These are phyloP conservation scores for Cyamopsis tetragonoloba DNA, from an alignment of 306 rosid species.

Conservation along the genomic window DNA sequence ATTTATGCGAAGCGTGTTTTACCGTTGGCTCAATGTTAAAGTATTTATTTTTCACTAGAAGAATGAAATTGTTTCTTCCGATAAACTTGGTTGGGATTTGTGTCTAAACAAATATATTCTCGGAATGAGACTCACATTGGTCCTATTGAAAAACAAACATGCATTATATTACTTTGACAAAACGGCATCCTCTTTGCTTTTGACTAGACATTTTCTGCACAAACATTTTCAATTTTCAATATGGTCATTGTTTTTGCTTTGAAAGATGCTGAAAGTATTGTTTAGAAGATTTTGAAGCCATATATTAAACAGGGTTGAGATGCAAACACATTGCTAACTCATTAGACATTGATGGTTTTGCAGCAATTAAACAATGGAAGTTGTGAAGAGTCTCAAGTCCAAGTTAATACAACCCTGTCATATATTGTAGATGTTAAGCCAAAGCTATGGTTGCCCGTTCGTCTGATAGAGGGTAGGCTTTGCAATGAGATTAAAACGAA, in stretches of 20 bases:
- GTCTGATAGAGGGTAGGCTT: conserved; percentile 71
- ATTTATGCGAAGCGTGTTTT: conserved; percentile 1
- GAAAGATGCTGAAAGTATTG: background rate
- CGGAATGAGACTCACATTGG: too few relatives aligned
- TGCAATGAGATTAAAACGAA: conserved; percentile 71
- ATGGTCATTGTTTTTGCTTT: conserved; percentile 1
- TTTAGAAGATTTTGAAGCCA: conserved; percentile 8
- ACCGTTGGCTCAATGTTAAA: too few relatives aligned
- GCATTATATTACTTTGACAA: background rate
- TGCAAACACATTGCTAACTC: conserved; percentile 9
- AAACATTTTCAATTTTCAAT: conserved; percentile 6
- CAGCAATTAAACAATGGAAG: conserved; percentile 43
- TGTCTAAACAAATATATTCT: too few relatives aligned
- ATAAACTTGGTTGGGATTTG: too few relatives aligned
- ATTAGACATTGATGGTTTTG: conserved; percentile 31
- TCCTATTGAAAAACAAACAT: too few relatives aligned
- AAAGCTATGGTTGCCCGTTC: conserved; percentile 72
- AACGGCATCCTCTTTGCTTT: background rate
- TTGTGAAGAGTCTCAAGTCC: conserved; percentile 25
- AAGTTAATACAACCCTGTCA: conserved; percentile 39
- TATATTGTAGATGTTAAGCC: conserved; percentile 86
- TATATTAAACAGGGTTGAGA: background rate
- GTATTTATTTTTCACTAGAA: too few relatives aligned
- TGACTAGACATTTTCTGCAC: background rate
- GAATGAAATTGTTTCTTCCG: too few relatives aligned